phyloP scores from a whole-genome alignment of 75 land plant species.

The Cryptomeria japonica region DNA sequence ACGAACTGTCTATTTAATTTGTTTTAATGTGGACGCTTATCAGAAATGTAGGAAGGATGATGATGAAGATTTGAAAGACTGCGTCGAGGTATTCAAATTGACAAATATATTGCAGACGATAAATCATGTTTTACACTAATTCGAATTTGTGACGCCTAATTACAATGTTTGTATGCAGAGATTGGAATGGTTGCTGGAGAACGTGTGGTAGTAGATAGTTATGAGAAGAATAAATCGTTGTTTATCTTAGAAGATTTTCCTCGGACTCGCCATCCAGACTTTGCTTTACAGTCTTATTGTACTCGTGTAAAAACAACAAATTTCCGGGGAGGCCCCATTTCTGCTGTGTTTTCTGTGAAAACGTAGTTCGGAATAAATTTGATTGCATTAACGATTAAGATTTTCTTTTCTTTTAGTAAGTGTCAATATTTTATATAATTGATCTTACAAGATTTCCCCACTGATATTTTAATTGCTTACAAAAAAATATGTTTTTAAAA shows the following conservation, averaged over 20 bases:
- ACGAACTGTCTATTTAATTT: background rate
- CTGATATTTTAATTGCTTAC: too few relatives aligned
- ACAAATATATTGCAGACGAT: background rate
- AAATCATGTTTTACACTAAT: background rate
- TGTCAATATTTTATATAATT: too few relatives aligned
- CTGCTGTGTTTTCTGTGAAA: background rate
- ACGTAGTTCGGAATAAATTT: background rate
- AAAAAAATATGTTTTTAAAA: too few relatives aligned
- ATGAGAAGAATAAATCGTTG: background rate
- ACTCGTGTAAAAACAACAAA: background rate
- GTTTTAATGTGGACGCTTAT: background rate
- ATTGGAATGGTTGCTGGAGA: constrained; percentile 41
- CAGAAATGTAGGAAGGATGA: constrained; percentile 43
- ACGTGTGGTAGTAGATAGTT: constrained; percentile 12
- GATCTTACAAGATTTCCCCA: too few relatives aligned
- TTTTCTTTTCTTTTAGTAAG: too few relatives aligned
- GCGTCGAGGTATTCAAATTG: constrained; percentile 43
- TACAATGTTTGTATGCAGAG: constrained; percentile 22
- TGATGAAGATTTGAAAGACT: constrained; percentile 45
- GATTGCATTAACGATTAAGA: background rate
- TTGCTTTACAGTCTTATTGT: background rate
- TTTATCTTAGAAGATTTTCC: background rate
- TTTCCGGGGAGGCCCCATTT: background rate
- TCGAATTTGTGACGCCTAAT: background rate
- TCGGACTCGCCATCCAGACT: too few relatives aligned